Evolutionary conservation across 139 green algal species (phyloP).

Genomic region (Chlorella sorokiniana): DNA sequence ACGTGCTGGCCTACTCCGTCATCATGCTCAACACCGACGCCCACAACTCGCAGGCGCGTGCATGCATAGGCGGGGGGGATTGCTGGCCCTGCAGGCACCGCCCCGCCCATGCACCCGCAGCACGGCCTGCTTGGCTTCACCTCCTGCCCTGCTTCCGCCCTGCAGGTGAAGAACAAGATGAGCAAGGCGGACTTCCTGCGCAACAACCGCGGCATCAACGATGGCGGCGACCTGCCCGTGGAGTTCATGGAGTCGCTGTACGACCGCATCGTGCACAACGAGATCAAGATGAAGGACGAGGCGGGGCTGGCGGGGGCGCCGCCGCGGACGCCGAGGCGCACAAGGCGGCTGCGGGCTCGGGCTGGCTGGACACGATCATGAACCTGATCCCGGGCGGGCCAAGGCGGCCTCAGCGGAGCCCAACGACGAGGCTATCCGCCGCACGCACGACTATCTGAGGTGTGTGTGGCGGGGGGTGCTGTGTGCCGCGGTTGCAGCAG

Average conservation of each 20-base stretch:
- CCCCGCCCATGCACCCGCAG: not conserved
- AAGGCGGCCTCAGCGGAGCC: constrained; percentile 57
- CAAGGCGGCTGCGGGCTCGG: not conserved
- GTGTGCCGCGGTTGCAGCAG: not conserved
- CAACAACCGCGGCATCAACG: constrained; percentile 99
- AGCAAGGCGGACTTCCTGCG: constrained; percentile 80
- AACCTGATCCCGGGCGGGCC: constrained; percentile 64
- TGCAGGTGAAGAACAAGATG: constrained; percentile 74
- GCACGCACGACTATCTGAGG: constrained; percentile 53
- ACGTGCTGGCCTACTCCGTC: constrained; percentile 98
- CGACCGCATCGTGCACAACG: constrained; percentile 93
- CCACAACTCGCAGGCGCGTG: constrained; percentile 83
- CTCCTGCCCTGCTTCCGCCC: not conserved
- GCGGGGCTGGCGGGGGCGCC: constrained; percentile 1
- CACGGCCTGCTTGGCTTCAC: not conserved
- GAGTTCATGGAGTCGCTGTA: constrained; percentile 93
- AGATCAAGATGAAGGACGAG: constrained; percentile 95
- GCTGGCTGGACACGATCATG: constrained; percentile 55
- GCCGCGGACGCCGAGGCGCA: not conserved
- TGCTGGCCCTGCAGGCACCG: not conserved
- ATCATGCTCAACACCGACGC: constrained; percentile 99
- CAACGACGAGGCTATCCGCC: constrained; percentile 80
- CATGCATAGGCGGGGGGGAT: constrained; percentile 71
- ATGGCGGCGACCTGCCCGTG: constrained; percentile 87
- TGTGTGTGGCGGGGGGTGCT: not conserved